Base-by-base conservation (phyloP, 2,329 filamentous ascomycete genomes). In the Trichoderma koningii region DNA sequence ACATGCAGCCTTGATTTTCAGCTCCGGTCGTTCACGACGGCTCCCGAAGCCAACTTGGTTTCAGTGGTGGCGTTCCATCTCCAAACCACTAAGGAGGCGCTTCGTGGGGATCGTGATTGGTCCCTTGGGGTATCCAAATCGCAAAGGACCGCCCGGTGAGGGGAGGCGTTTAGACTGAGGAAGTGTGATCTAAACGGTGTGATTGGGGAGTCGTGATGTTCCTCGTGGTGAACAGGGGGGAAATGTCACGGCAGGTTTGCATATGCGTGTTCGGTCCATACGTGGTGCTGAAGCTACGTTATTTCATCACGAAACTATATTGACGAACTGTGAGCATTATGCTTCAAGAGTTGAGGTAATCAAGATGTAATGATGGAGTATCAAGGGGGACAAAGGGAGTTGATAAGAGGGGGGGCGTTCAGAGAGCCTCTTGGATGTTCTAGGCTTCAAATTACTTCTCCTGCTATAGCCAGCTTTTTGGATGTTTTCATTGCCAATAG, bases 31-130 rank as follows among this genome's bases (percentile, higher is more conserved):
- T 14, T 14, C 34, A 1, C 14, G 34, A 9, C 10, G 19, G 51
- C 50, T 63, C 2, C 51, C 30, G 28, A 30, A 28, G 52, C 6
- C 42, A 10, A 45, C 1, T 28, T 3, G n/a, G 21, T 23, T 41
- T 51, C 12, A 14, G 52, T 15, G 34, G 52, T 50, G 51, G 50
- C 61, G 50, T 38, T 30, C 41, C 41, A 26, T 26, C 38, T 5
- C 26, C 38, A 4, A 3, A 10, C 9, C 9, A 26, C 26, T 14
- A 38, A 55, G 26, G 14, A 47, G 50, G 50, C 50, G 59, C 42
- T 6, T 23, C 9, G 59, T n/a, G 19, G 19, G 47, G 41, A 26
- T 15, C n/a, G n/a, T 38, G 59, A 63, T 63, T 63, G 50, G 59
- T 14, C 17, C 19, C 21, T 42, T 12, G 42, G 10, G 23, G 6